phyloP scores from a whole-genome alignment of 495 filamentous ascomycete species.

The Penicillium crystallinum region DNA sequence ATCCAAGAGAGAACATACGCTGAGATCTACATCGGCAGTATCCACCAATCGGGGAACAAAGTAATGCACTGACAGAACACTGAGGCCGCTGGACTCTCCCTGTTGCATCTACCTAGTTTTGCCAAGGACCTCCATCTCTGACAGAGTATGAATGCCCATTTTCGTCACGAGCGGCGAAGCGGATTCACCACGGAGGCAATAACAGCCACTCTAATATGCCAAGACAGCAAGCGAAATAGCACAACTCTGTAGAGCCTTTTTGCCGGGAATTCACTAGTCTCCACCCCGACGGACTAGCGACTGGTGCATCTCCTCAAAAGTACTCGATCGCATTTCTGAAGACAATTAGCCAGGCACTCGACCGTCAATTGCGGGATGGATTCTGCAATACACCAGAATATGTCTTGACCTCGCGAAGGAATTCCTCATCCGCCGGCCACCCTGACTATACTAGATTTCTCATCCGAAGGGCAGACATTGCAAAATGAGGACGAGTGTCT shows the following conservation, averaged over 20 bases:
- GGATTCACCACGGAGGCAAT: not conserved
- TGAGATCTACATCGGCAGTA: not conserved
- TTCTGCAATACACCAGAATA: constrained; percentile 7
- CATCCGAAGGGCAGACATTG: not conserved
- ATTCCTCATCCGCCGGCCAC: not conserved
- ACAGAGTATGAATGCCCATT: not conserved
- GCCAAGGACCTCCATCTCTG: not conserved
- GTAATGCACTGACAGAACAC: not conserved
- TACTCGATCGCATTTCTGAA: constrained; percentile 11
- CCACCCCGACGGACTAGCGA: constrained; percentile 1
- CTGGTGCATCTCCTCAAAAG: not conserved
- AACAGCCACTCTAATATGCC: not conserved
- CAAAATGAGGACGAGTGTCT: not conserved
- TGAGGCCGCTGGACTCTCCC: not conserved
- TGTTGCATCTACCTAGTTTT: not conserved
- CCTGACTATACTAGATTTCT: constrained; percentile 11
- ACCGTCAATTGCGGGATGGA: constrained; percentile 12
- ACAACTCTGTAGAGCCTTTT: not conserved
- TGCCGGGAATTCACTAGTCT: not conserved
- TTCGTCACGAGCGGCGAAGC: not conserved
- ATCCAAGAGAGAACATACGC: not conserved
- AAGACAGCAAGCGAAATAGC: not conserved
- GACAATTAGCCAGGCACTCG: constrained; percentile 11
- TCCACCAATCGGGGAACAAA: not conserved
- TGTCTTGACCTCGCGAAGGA: constrained; percentile 9